Evolutionary conservation across 1,284 basidiomycete species (phyloP), one percentile per base, ranked within the genome.

Genomic region (Pseudozyma sp.): DNA sequence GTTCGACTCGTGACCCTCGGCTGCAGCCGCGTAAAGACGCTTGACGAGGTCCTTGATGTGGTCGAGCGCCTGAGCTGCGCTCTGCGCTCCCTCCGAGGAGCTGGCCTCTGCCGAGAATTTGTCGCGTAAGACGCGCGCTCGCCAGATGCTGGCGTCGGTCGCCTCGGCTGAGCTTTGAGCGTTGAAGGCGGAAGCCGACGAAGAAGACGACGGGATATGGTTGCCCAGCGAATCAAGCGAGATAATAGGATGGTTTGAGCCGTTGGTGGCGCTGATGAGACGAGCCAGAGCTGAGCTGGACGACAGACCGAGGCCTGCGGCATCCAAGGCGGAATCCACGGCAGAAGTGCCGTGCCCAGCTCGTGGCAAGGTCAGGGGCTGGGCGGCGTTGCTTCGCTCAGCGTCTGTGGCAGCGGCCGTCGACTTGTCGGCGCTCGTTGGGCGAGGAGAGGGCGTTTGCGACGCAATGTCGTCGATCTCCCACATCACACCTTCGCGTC

Each of bases 391-490:
- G 58, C 63, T 43, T 52, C 34, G 43, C 16, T 84, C 92, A 92
- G 7, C 94, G 92, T 71, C 97, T 89, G 33, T 39, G 17, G 53
- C 14, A 7, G 51, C 45, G 7, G 24, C 96, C 96, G 84, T 92
- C 92, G 6, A 93, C 92, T 72, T 98, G 89, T 7, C 95, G 93
- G 16, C 24, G 34, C 50, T 57, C 16, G 59, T 96, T 92, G 80
- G 88, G 90, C 92, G 96, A 76, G 31, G 55, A 7, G 71, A 70
- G 3, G 72, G 72, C 33, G 60, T 65, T 54, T 75, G 67, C 7
- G 63, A 61, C 7, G 81, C 82, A 40, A 84, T 75, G 57, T 78
- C 70, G 35, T 80, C 78, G 35, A 84, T 78, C 62, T 84, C 81
- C 63, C 73, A 79, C 70, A 81, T 72, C 43, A 82, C 80, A 30